Conservation (phyloP, 208 protist species). For the Wallacemonas sp. region DNA sequence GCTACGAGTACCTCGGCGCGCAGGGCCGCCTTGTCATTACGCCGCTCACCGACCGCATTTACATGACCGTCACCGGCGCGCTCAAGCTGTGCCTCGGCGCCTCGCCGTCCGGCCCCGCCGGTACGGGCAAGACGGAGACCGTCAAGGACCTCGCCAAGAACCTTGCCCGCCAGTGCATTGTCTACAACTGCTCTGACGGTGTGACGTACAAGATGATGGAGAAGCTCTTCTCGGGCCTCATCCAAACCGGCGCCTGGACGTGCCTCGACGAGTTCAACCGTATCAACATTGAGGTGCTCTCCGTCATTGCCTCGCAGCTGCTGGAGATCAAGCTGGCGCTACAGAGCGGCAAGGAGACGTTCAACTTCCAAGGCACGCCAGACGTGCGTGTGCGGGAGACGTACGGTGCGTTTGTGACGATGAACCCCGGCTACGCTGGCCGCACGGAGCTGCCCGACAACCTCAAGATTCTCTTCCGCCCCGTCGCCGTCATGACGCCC, state of each 20-base stretch:
- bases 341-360: conserved; percentile 82
- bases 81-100: conserved; percentile 96
- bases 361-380: conserved; percentile 96
- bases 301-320: conserved; percentile 97
- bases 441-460: conserved; percentile 99
- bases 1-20: conserved; percentile 98
- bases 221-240: conserved; percentile 97
- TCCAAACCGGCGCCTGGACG: conserved; percentile 97
- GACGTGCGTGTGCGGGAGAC: conserved; percentile 93
- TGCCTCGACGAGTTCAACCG: conserved; percentile 99
- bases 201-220: conserved; percentile 98
- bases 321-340: conserved; percentile 96
- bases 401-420: conserved; percentile 98
- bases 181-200: conserved; percentile 98
- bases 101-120: conserved; percentile 94
- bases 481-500: conserved; percentile 98
- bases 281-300: conserved; percentile 99
- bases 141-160: conserved; percentile 97
- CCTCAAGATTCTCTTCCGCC: conserved; percentile 98
- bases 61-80: conserved; percentile 98
- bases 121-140: conserved; percentile 98
- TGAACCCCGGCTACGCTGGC: conserved; percentile 99
- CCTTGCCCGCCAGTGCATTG: conserved; percentile 96
- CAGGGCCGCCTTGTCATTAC: conserved; percentile 97
- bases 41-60: conserved; percentile 97